Base-by-base conservation (phyloP, 1,284 basidiomycete species). In the Ustilago hordei region DNA sequence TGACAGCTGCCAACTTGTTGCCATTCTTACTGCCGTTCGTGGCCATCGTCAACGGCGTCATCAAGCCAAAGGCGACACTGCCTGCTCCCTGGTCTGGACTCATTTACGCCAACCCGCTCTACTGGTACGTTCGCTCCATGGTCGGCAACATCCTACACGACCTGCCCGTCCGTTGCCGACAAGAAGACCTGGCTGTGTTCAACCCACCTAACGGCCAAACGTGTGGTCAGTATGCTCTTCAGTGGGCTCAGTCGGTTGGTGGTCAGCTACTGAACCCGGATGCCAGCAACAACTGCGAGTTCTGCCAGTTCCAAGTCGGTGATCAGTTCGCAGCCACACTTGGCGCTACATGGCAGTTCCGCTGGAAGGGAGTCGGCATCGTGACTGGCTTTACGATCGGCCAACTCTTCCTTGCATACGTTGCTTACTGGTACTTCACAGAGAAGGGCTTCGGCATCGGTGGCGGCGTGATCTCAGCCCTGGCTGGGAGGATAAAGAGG, bases 21-120 rank as follows among this genome's bases (percentile, higher is more conserved):
- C 83, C 84, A 0, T 83, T 84, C 63, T 70, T 84, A 55, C 78
- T 85, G 41, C 81, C 84, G 9, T 82, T 85, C 47, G 72, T 87
- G 60, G 82, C 86, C 38, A 84, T 89, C 55, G 88, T 80, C 68
- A 81, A 81, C 52, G 84, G 84, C 53, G 81, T 85, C 65, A 81
- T 85, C 41, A 76, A 82, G 41, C 84, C 84, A 8, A 77, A 76
- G 13, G 11, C 67, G 9, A 61, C 65, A 53, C 71, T 85, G 41
- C 81, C 81, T 9, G 57, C 57, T 13, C 82, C 80, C 17, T 85
- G 79, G 81, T 55, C 55, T 0, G 79, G 70, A 31, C 65, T 84
- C 56, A 81, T 78, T 68, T 79, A 69, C 23, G 55, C 76, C 53
- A 82, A 81, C 52, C 83, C 83, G 2, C 66, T 84, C 39, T 75